phyloP scores from a whole-genome alignment of 2,329 filamentous ascomycete species.

The Penicillium sp. region DNA sequence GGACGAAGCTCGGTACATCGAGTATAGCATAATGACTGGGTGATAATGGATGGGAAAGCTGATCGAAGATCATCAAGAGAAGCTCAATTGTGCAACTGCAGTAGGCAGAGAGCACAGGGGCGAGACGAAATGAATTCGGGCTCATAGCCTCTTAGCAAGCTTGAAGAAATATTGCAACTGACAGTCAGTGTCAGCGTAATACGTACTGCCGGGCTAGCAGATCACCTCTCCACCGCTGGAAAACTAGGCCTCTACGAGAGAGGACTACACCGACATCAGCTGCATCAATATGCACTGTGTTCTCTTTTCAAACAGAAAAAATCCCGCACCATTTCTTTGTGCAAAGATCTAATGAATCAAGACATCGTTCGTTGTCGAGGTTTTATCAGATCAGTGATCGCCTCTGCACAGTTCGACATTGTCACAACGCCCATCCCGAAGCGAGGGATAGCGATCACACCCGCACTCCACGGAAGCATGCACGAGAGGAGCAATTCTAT shows the following conservation, averaged over 20 bases:
- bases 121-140: too few species aligned
- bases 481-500: neutral
- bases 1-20: too few species aligned
- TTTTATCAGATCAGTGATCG: neutral
- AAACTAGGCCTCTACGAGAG: neutral
- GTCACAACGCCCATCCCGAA: neutral
- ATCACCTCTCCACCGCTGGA: conserved; percentile 10
- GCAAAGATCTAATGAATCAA: neutral
- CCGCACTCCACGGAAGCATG: neutral
- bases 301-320: neutral
- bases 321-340: conserved; percentile 1
- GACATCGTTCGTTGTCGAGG: neutral
- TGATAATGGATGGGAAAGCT: too few species aligned
- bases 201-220: neutral
- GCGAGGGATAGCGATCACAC: conserved; percentile 8
- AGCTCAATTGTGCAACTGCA: too few species aligned
- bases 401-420: neutral
- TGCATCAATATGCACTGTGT: conserved; percentile 4
- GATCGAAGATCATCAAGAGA: too few species aligned
- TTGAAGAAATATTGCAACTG: too few species aligned
- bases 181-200: too few species aligned
- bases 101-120: too few species aligned
- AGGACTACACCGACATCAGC: conserved; percentile 7
- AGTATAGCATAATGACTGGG: too few species aligned
- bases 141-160: too few species aligned